A percentile compares a stretch with the other conserved stretches of the same genome.
Conservation (phyloP, 768 basidiomycete species). For the Macrolepiota albuminosa region DNA sequence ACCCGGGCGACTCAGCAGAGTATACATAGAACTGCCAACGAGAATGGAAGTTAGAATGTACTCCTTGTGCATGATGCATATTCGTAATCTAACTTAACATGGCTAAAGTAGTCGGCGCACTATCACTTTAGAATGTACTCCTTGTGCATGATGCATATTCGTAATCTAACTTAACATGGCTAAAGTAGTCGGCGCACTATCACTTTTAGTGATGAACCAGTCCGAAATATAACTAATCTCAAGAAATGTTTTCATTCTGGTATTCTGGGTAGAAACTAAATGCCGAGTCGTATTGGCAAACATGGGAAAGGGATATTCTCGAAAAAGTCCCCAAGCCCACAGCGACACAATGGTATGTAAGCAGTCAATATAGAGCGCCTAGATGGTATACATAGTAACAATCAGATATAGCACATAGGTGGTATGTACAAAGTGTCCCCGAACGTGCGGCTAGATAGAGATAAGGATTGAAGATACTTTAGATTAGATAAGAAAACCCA, state of each 20-base stretch:
- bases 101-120: too few species aligned
- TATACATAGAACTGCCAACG: neutral
- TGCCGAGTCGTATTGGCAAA: neutral
- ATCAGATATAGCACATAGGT: neutral
- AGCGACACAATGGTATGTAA: neutral
- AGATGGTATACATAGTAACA: conserved; percentile 4
- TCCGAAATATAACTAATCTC: neutral
- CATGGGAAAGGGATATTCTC: neutral
- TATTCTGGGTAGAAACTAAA: neutral
- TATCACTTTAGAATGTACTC: neutral
- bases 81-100: neutral
- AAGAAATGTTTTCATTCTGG: neutral
- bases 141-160: too few species aligned
- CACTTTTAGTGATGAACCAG: neutral
- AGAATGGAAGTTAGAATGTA: neutral
- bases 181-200: too few species aligned
- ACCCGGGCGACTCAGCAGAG: neutral
- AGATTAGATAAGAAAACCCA: neutral
- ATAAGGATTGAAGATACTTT: neutral
- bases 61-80: neutral
- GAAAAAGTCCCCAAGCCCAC: neutral
- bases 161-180: neutral
- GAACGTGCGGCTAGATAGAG: neutral
- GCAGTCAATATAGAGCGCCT: neutral
- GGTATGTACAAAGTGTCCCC: neutral